Evolutionary conservation across 1,284 basidiomycete genomes (phyloP), one percentile per base, ranked within the genome.

Genomic region (Apiotrichum mycotoxinovorans): DNA sequence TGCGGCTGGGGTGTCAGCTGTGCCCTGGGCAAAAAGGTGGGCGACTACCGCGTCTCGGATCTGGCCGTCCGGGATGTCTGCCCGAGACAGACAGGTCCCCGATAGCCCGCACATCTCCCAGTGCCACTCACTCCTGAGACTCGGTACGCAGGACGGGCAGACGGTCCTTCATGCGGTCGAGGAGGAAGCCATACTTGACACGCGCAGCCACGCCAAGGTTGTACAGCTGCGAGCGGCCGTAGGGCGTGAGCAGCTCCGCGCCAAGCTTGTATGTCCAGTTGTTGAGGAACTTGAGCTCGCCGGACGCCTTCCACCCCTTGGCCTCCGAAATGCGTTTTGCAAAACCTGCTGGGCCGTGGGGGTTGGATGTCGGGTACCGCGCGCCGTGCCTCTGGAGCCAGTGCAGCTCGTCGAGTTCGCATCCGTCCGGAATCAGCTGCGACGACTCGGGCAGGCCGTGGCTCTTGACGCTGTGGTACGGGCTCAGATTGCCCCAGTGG

Each of bases 211-310:
- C 75, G 25, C 77, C 77, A 9, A 78, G 69, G 52, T 76, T 73
- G 75, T 72, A 77, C 12, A 77, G 71, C 68, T 82, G 78, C 51
- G 73, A 70, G 18, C 80, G 64, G 11, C 82, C 82, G 51, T 80
- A 79, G 0, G 81, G 80, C 3, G 78, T 79, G 25, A 82, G 69
- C 14, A 81, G 63, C 62, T 81, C 80, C 1, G 74, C 71, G 20
- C 81, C 80, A 8, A 82, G 70, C 54, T 74, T 61, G 63, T 80
- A 81, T 25, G 65, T 66, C 79, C 80, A 82, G 20, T 72, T 63
- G 63, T 80, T 79, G 48, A 81, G 56, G 69, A 81, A 82, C 2
- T 62, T 50, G 25, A 82, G 67, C 10, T 71, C 69, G 7, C 77
- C 80, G 2, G 41, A 62, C 3, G 71, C 72, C 33, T 63, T 71